These are phyloP conservation scores for Gossypium thurberi DNA, from an alignment of 345 rosid species.

Conservation along the genomic window DNA sequence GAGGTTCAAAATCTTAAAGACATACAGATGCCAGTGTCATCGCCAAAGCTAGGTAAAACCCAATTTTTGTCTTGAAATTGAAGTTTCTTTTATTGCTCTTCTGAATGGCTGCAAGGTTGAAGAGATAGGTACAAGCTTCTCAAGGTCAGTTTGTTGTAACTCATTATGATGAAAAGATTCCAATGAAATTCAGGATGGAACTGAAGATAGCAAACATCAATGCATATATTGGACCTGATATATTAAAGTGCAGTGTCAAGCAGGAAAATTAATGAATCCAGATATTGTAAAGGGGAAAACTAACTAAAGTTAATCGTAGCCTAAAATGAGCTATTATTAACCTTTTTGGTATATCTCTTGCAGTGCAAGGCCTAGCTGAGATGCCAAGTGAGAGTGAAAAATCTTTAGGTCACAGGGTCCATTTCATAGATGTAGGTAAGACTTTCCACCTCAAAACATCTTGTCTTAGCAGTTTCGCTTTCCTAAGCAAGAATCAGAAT, in stretches of 20 bases:
- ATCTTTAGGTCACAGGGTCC: neutral
- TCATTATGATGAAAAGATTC: neutral
- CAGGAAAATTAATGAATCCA: neutral
- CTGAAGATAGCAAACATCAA: neutral
- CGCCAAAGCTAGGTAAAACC: conserved; percentile 30
- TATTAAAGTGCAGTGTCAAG: neutral
- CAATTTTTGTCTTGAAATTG: neutral
- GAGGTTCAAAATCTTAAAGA: conserved; percentile 28
- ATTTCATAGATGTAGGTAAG: neutral
- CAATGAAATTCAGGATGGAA: conserved; percentile 1
- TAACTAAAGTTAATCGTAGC: neutral
- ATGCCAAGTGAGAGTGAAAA: neutral
- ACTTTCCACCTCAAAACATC: conserved; percentile 3
- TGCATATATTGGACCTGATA: neutral
- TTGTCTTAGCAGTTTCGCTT: neutral
- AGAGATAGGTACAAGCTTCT: neutral
- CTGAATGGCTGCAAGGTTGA: neutral
- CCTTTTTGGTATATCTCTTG: neutral
- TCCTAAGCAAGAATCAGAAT: neutral
- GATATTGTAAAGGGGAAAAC: neutral
- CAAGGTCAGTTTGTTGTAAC: neutral
- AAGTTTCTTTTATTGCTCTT: neutral
- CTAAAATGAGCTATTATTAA: neutral
- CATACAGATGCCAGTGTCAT: conserved; percentile 18
- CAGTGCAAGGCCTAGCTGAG: conserved; percentile 10